A percentile compares a stretch with the other conserved stretches of the same genome.
phyloP scores from a whole-genome alignment of 2,329 filamentous ascomycete species.

The Fusarium illudens region DNA sequence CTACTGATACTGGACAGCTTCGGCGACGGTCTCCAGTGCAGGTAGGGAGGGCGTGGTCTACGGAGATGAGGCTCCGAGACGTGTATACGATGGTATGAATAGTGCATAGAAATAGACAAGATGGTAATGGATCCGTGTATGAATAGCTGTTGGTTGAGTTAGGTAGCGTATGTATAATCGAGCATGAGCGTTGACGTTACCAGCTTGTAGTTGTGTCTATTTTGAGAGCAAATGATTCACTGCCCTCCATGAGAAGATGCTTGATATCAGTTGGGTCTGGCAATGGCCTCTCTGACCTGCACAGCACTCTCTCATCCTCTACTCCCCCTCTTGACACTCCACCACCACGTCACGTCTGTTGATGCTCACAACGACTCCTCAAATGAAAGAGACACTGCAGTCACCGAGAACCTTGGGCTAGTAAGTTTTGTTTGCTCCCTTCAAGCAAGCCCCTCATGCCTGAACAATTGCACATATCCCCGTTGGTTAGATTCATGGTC shows the following conservation, averaged over 20 bases:
- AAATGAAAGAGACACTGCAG: not conserved
- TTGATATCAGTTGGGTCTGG: not conserved
- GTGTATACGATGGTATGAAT: constrained; percentile 35
- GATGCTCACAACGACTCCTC: no score
- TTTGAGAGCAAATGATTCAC: not conserved
- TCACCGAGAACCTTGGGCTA: not conserved
- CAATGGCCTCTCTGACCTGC: not conserved
- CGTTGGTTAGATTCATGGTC: not conserved
- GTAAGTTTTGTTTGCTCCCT: not conserved
- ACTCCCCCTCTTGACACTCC: not conserved
- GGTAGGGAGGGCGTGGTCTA: constrained; percentile 13
- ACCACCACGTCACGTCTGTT: not conserved
- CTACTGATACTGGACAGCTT: not conserved
- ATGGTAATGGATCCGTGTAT: constrained; percentile 2
- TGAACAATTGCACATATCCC: not conserved
- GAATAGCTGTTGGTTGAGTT: not conserved
- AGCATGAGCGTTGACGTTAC: no score
- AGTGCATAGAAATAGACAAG: constrained; percentile 39
- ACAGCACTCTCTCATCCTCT: not conserved
- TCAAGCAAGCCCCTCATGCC: not conserved
- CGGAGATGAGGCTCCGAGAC: constrained; percentile 27
- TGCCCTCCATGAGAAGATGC: not conserved
- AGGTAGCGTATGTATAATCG: not conserved
- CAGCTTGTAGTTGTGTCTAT: not conserved
- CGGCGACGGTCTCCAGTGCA: constrained; percentile 2